Evolutionary conservation across 2,329 filamentous ascomycete species (phyloP).

Genomic region (Fusarium sp.): DNA sequence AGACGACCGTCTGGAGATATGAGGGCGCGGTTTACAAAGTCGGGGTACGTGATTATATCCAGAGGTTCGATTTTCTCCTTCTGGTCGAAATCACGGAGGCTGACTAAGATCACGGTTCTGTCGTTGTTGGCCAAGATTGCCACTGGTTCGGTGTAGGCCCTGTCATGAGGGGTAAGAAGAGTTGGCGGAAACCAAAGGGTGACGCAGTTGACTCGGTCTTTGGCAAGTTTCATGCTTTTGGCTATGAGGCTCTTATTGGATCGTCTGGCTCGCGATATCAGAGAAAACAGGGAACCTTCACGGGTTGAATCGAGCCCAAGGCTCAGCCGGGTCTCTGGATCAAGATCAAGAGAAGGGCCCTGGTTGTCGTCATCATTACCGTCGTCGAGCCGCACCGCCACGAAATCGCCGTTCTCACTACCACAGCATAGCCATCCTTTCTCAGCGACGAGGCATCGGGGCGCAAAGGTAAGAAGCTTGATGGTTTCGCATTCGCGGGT

Average conservation of each 20-base stretch:
- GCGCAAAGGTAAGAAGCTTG: constrained; percentile 75
- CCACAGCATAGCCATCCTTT: constrained; percentile 92
- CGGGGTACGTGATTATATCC: constrained; percentile 78
- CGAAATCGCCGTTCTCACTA: constrained; percentile 88
- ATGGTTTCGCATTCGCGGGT: constrained; percentile 78
- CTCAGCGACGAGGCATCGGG: constrained; percentile 88
- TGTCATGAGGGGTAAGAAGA: constrained; percentile 37
- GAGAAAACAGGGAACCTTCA: constrained; percentile 48
- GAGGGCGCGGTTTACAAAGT: constrained; percentile 93
- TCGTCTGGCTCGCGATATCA: constrained; percentile 52
- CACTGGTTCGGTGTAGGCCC: constrained; percentile 64
- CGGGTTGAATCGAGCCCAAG: constrained; percentile 46
- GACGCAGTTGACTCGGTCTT: constrained; percentile 73
- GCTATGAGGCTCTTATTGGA: constrained; percentile 59
- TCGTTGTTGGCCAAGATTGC: constrained; percentile 91
- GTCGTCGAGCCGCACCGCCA: constrained; percentile 74
- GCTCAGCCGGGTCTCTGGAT: constrained; percentile 47
- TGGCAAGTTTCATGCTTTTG: constrained; percentile 65
- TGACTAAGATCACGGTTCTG: constrained; percentile 86
- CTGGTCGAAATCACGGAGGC: constrained; percentile 69
- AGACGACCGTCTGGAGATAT: constrained; percentile 88
- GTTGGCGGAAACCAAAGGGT: constrained; percentile 70
- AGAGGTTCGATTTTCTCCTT: constrained; percentile 65
- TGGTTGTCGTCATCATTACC: constrained; percentile 43
- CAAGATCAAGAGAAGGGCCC: constrained; percentile 44